A percentile compares a stretch with the other conserved stretches of the same genome.
Conservation (phyloP, 306 rosid species). For the Quercus dentata region DNA sequence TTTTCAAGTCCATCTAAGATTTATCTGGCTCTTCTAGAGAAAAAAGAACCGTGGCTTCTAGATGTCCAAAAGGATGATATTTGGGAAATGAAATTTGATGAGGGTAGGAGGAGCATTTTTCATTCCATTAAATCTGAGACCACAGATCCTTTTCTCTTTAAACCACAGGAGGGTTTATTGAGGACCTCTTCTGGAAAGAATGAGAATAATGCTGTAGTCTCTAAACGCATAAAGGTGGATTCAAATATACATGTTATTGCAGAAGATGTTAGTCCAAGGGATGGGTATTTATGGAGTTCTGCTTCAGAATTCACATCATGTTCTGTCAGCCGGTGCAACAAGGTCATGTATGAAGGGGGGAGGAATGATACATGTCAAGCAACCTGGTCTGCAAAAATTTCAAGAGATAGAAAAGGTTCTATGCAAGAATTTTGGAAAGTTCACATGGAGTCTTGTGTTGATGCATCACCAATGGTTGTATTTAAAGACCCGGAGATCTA, state of each 20-base stretch:
- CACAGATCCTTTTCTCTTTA: conserved; percentile 19
- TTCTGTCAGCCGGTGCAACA: conserved; percentile 83
- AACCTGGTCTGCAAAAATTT: conserved; percentile 33
- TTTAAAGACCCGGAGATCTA: conserved; percentile 45
- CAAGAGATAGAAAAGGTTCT: conserved; percentile 39
- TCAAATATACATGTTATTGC: conserved; percentile 24
- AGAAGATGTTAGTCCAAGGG: conserved; percentile 8
- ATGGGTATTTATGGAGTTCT: conserved; percentile 48
- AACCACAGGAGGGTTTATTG: conserved; percentile 22
- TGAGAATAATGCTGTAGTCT: conserved; percentile 24
- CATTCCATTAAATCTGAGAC: conserved; percentile 28
- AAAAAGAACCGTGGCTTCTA: conserved; percentile 39
- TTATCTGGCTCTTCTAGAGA: conserved; percentile 59
- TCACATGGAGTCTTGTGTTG: conserved; percentile 85
- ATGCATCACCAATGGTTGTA: conserved; percentile 86
- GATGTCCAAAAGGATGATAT: conserved; percentile 34
- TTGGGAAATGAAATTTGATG: conserved; percentile 28
- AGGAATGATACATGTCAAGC: conserved; percentile 26
- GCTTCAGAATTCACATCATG: conserved; percentile 33
- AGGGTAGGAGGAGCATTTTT: conserved; percentile 13
- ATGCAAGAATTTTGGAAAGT: conserved; percentile 71
- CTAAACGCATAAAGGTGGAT: conserved; percentile 50
- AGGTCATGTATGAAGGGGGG: conserved; percentile 41
- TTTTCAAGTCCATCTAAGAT: conserved; percentile 66
- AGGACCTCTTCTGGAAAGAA: conserved; percentile 22